Percentiles rank a stretch among this genome's conserved stretches.
Conservation (phyloP, 179 eudicot genomes). For the Patellifolia procumbens region DNA sequence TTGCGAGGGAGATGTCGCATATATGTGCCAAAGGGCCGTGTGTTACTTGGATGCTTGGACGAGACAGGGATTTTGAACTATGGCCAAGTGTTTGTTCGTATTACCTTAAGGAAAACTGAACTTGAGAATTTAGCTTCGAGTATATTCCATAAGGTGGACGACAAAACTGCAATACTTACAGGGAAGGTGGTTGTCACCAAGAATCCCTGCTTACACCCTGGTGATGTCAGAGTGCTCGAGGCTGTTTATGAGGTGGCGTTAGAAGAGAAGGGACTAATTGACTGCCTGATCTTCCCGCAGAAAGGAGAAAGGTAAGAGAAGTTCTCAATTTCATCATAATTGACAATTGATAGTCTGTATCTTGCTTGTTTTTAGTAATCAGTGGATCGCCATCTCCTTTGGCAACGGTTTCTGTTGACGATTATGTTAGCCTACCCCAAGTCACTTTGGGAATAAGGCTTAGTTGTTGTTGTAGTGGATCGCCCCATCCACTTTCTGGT, state of each 20-base stretch:
- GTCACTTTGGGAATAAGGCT: too few species aligned
- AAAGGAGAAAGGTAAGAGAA: constrained; percentile 74
- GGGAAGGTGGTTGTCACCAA: constrained; percentile 92
- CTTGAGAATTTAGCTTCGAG: constrained; percentile 42
- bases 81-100: constrained; percentile 81
- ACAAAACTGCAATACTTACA: constrained; percentile 53
- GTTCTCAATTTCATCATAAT: background rate
- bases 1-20: constrained; percentile 67
- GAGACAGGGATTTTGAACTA: constrained; percentile 76
- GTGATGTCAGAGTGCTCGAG: constrained; percentile 92
- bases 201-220: constrained; percentile 97
- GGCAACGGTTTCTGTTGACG: too few species aligned
- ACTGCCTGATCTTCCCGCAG: constrained; percentile 92
- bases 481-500: background rate
- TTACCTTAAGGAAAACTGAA: constrained; percentile 68
- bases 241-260: constrained; percentile 74
- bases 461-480: too few species aligned
- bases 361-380: background rate
- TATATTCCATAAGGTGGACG: constrained; percentile 64
- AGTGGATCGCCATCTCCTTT: background rate
- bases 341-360: background rate
- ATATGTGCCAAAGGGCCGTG: constrained; percentile 74
- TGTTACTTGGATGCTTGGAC: constrained; percentile 86
- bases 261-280: constrained; percentile 62
- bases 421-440: too few species aligned